A percentile compares a stretch with the other conserved stretches of the same genome.
Evolutionary conservation across 768 basidiomycete species (phyloP).

Genomic region (Paxillus rubicundulus): DNA sequence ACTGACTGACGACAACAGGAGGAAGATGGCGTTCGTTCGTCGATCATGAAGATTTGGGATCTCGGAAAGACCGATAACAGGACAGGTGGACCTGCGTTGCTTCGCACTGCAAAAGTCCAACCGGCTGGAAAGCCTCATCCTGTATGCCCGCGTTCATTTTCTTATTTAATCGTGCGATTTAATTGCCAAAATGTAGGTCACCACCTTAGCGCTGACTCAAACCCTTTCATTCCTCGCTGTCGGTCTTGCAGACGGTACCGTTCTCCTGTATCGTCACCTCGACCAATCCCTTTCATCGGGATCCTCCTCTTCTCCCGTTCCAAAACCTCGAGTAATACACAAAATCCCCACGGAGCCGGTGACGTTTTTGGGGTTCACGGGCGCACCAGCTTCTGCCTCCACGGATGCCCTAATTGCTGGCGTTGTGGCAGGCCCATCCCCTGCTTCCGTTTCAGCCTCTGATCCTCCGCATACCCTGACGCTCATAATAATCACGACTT

Average conservation of each 20-base stretch:
- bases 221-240: constrained; percentile 83
- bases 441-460: neutral
- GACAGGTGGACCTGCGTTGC: constrained; percentile 55
- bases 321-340: constrained; percentile 81
- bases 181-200: constrained; percentile 45
- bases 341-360: constrained; percentile 87
- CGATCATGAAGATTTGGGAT: constrained; percentile 88
- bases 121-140: constrained; percentile 77
- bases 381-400: constrained; percentile 18
- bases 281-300: constrained; percentile 80
- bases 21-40: constrained; percentile 64
- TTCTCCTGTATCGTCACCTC: constrained; percentile 86
- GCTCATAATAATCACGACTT: constrained; percentile 88
- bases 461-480: constrained; percentile 43
- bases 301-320: constrained; percentile 69
- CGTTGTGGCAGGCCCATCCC: constrained; percentile 20
- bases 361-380: constrained; percentile 87
- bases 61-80: constrained; percentile 67
- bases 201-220: constrained; percentile 75
- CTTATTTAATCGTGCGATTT: neutral
- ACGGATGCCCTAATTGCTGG: constrained; percentile 25
- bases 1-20: constrained; percentile 49
- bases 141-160: constrained; percentile 35
- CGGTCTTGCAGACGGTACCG: constrained; percentile 93
- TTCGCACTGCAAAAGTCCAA: constrained; percentile 77